A percentile compares a stretch with the other conserved stretches of the same genome.
phyloP scores from a whole-genome alignment of 2,329 filamentous ascomycete genomes.

The Byssochlamys sp. region DNA sequence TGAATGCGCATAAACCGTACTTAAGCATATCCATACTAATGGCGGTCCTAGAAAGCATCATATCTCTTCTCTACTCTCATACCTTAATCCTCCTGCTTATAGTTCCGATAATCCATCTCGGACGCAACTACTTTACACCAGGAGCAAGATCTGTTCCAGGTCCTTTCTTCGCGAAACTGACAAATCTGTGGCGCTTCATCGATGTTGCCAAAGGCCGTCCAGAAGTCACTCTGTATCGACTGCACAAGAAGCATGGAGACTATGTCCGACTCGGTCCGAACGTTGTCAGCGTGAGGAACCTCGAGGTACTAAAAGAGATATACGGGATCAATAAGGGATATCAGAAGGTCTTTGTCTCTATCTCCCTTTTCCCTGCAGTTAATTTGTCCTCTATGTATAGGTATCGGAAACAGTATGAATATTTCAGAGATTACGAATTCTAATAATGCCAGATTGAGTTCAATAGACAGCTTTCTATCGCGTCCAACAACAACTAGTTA shows the following conservation, averaged over 20 bases:
- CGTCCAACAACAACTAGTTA: slow-evolving; percentile 13
- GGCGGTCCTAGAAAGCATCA: not conserved
- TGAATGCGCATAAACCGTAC: not conserved
- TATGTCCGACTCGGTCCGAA: slow-evolving; percentile 13
- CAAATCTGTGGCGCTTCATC: not conserved
- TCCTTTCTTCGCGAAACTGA: slow-evolving; percentile 7
- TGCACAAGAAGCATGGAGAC: slow-evolving; percentile 13
- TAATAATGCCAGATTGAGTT: not conserved
- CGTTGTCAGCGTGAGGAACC: slow-evolving; percentile 12
- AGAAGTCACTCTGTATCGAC: not conserved
- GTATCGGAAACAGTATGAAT: too few species aligned
- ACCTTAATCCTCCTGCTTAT: slow-evolving; percentile 1
- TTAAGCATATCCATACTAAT: not conserved
- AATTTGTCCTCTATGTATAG: not conserved
- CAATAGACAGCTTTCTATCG: slow-evolving; percentile 2
- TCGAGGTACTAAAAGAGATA: slow-evolving; percentile 4
- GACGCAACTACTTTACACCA: not conserved
- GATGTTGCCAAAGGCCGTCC: slow-evolving; percentile 3
- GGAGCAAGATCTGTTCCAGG: not conserved
- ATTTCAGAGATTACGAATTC: not conserved
- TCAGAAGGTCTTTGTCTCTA: not conserved
- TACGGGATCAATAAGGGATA: not conserved
- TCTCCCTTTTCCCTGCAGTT: not conserved
- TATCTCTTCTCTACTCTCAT: slow-evolving; percentile 6
- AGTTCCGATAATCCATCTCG: slow-evolving; percentile 2